Evolutionary conservation across 164 flowering plant species (phyloP).

Genomic region (Cinnamomum micranthum): DNA sequence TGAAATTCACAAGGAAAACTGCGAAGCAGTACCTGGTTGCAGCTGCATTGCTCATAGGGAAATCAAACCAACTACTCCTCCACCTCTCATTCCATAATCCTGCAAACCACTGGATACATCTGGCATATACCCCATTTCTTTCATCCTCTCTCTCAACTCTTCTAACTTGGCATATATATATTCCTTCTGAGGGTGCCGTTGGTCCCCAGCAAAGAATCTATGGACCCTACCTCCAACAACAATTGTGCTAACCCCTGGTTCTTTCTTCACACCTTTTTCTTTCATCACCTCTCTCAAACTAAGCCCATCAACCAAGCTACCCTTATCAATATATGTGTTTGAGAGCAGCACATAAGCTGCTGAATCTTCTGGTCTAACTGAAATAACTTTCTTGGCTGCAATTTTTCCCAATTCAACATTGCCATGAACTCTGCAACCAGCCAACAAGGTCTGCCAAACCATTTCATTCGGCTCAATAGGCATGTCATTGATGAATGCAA

Average conservation of each 20-base stretch:
- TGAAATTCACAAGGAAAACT: too few species aligned
- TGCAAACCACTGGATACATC: constrained; percentile 10
- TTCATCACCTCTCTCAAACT: constrained; percentile 44
- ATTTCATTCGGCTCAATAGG: constrained; percentile 52
- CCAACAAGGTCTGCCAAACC: constrained; percentile 58
- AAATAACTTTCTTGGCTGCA: constrained; percentile 50
- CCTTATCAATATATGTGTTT: constrained; percentile 41
- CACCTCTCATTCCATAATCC: constrained; percentile 13
- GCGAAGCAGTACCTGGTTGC: too few species aligned
- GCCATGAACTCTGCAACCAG: constrained; percentile 54
- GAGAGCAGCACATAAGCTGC: constrained; percentile 57
- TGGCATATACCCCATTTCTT: constrained; percentile 17
- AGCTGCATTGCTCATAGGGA: too few species aligned
- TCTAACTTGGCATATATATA: constrained; percentile 32
- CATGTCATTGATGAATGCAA: constrained; percentile 47
- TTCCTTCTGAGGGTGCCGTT: constrained; percentile 36
- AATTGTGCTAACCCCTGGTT: constrained; percentile 66
- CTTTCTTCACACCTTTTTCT: constrained; percentile 51
- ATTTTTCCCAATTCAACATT: constrained; percentile 48
- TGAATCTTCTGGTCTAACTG: constrained; percentile 39
- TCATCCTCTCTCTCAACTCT: constrained; percentile 16
- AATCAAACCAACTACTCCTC: neutral
- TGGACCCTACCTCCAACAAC: constrained; percentile 43
- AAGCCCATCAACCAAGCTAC: constrained; percentile 35
- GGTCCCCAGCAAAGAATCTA: constrained; percentile 52